Base-by-base conservation (phyloP, 2,329 filamentous ascomycete genomes). In the Colletotrichum coccodes region DNA sequence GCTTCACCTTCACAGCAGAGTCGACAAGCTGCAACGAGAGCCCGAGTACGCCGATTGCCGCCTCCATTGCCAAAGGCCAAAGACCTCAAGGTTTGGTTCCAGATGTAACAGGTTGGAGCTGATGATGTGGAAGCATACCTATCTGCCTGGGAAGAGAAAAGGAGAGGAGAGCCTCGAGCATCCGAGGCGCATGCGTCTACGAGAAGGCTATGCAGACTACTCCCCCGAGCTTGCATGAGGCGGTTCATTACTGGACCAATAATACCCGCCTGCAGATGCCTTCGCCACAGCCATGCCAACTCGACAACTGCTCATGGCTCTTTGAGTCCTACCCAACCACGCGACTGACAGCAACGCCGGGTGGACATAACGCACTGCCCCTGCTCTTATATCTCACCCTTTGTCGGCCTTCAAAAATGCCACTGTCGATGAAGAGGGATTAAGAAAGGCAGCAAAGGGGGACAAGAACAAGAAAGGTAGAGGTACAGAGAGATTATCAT, bases 1-100 rank as follows among this genome's bases (percentile, higher is more conserved):
- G 88, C 81, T 89, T 92, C 34, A 84, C 79, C 60, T 83, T 79
- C 68, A 82, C 6, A 6, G 49, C 63, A 1, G 63, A 66, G n/a
- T 66, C 63, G 40, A 66, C 34, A 9, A 62, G 58, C n/a, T 56
- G 32, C 14, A 62, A 49, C 3, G 63, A 66, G 6, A 66, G 58
- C 12, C 57, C 63, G n/a, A 66, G 34, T n/a, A 62, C 59, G 11
- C 63, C 63, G 18, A 66, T 66, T 28, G 63, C 63, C 9, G 56
- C 49, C 63, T 66, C 58, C 57, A 62, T 66, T n/a, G 12, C 44
- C 21, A 47, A 12, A 4, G 28, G 44, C 14, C 12, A 47, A 6
- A 28, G 12, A 14, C 14, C 0, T 14, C 44, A 14, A 26, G 44
- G 18, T 46, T n/a, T 6, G 23, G 18, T 11, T 47, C 14, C 6